These are phyloP conservation scores for Colletotrichum tropicale DNA, from an alignment of 2,329 filamentous ascomycete species.

Conservation along the genomic window DNA sequence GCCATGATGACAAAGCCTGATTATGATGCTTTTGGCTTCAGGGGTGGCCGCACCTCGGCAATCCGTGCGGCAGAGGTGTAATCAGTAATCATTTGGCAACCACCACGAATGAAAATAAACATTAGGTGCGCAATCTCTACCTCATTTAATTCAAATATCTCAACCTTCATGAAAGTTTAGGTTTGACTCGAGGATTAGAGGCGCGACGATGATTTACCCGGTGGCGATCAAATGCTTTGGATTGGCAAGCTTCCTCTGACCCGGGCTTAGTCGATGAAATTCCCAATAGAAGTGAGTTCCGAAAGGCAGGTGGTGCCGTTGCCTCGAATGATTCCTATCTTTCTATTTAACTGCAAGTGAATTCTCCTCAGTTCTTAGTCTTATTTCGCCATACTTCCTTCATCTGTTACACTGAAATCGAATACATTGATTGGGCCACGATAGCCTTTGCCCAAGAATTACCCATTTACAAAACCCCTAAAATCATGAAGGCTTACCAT, in stretches of 20 bases:
- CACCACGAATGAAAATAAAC: not conserved
- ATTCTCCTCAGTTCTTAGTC: fast-evolving
- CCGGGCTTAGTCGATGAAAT: not conserved
- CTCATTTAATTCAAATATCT: not conserved
- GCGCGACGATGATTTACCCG: not conserved
- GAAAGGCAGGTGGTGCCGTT: not conserved
- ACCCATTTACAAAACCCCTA: not conserved
- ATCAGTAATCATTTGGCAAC: not conserved
- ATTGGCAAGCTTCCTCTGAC: not conserved
- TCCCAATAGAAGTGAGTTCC: not conserved
- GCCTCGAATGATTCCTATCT: not conserved
- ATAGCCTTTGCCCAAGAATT: not conserved
- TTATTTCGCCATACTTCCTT: not conserved
- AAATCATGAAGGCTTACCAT: not conserved
- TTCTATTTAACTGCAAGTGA: not conserved
- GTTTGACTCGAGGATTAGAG: fast-evolving
- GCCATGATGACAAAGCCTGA: not conserved
- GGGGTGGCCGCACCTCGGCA: not conserved
- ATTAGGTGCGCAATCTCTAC: not conserved
- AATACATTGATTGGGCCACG: not conserved
- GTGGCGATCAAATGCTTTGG: not conserved
- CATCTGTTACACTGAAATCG: not conserved
- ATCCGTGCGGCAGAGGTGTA: not conserved
- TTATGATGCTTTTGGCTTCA: not conserved
- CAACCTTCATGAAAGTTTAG: not conserved